These are phyloP conservation scores for Saxispiralis lemnorum DNA, from an alignment of 495 filamentous ascomycete genomes.

Conservation along the genomic window DNA sequence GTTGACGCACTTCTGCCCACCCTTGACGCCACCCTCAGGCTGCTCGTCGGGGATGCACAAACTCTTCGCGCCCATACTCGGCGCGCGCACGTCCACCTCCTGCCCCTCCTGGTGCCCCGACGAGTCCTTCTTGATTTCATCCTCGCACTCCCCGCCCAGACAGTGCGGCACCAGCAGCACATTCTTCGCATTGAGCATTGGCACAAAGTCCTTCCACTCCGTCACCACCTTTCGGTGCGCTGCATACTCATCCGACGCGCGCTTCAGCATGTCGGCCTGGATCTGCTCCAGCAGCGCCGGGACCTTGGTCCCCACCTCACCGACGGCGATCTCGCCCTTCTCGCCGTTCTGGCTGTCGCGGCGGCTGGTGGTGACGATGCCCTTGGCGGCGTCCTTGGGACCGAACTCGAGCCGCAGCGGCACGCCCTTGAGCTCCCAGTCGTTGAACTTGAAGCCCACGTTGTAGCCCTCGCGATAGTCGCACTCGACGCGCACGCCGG, in stretches of 20 bases:
- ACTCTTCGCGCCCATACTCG: constrained; percentile 92
- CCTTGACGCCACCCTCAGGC: constrained; percentile 44
- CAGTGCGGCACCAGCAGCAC: constrained; percentile 78
- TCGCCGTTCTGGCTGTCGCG: constrained; percentile 56
- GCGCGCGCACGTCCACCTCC: constrained; percentile 61
- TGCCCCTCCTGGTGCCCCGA: constrained; percentile 12
- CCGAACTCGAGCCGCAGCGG: constrained; percentile 89
- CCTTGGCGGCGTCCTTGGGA: constrained; percentile 69
- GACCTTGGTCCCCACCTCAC: constrained; percentile 50
- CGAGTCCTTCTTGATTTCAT: constrained; percentile 74
- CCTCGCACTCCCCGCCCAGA: constrained; percentile 66
- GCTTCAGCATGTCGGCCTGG: constrained; percentile 68
- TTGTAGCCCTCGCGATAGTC: constrained; percentile 76
- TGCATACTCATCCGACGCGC: constrained; percentile 58
- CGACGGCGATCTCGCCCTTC: constrained; percentile 57
- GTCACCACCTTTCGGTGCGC: constrained; percentile 63
- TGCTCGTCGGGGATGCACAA: constrained; percentile 97
- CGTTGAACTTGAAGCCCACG: constrained; percentile 93
- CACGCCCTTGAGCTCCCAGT: constrained; percentile 89
- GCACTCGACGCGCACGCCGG: constrained; percentile 34
- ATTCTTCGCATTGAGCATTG: constrained; percentile 78
- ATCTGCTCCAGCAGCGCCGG: constrained; percentile 74
- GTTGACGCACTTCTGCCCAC: constrained; percentile 77
- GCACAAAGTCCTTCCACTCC: constrained; percentile 78
- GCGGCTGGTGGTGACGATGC: constrained; percentile 66